Evolutionary conservation across 1,284 basidiomycete genomes (phyloP), one percentile per base, ranked within the genome.

Genomic region (Cutaneotrichosporon sp.): DNA sequence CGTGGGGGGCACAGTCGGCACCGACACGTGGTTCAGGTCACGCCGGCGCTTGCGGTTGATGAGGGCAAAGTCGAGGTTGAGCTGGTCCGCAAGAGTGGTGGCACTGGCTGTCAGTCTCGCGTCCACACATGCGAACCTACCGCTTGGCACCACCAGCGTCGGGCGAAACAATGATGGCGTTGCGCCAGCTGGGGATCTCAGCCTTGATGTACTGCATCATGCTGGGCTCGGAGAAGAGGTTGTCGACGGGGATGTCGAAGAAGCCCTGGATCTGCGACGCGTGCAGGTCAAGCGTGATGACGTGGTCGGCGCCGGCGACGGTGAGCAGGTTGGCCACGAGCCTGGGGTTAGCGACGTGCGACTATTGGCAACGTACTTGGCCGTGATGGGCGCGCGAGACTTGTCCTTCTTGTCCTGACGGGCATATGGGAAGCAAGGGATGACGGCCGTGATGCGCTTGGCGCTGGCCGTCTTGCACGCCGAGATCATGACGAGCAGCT

Each of bases 331-430:
- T 98, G 43, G 94, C 94, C 34, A 77, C 90, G 52, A 98, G 84
- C 61, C 75, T 76, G 48, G 4, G 4, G 40, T 40, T 12, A 46
- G 42, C 34, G 10, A 51, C n/a, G 26, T 17, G 12, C 30, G 34
- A 15, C 35, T 26, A 17, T 43, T 37, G 18, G 36, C 4, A 36
- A 65, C 73, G 62, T 52, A 76, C 80, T 98, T 98, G 54, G 96
- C 93, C 1, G 96, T 97, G 75, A 98, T 97, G 22, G 96, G 94
- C 2, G 93, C 92, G 34, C 94, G 83, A 17, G 85, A 87, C 79
- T 91, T 90, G 79, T 98, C 92, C 81, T 98, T 98, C 78, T 97
- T 96, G 80, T 97, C 94, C 81, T 92, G 91, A 30, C 94, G 80
- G 8, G 93, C 88, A 70, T 98, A 98, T 1, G 94, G 96, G 77